phyloP scores from a whole-genome alignment of 208 protist genomes.

The Zelonia costaricensis region DNA sequence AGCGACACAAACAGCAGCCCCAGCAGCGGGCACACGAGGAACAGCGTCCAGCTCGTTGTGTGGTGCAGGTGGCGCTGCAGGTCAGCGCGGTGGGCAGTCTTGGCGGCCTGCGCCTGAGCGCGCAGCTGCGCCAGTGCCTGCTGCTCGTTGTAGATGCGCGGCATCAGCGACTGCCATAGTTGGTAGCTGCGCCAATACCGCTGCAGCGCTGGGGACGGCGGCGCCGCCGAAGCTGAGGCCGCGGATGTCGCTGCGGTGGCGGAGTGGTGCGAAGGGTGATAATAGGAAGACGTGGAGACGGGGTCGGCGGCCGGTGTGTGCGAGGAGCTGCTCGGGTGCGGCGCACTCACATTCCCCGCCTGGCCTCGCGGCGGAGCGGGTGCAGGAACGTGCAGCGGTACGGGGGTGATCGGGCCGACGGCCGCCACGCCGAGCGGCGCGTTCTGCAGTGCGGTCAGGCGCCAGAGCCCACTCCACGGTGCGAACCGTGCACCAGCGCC shows the following conservation, averaged over 20 bases:
- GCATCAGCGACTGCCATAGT: slow-evolving; percentile 13
- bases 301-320: no score
- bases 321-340: background rate
- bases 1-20: slow-evolving; percentile 25
- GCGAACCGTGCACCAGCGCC: background rate
- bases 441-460: background rate
- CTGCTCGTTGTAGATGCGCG: slow-evolving; percentile 11
- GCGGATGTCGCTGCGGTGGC: background rate
- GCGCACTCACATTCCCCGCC: no score
- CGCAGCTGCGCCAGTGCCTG: slow-evolving; percentile 9
- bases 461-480: slow-evolving; percentile 11
- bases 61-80: slow-evolving; percentile 16
- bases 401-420: no score
- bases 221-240: background rate
- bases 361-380: no score
- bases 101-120: slow-evolving; percentile 7
- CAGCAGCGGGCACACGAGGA: slow-evolving; percentile 33
- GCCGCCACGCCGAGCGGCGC: no score
- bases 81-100: slow-evolving; percentile 9
- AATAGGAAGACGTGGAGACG: no score
- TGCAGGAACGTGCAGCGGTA: no score
- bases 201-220: slow-evolving; percentile 7
- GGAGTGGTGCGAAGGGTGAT: no score
- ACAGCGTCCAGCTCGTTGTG: slow-evolving; percentile 25
- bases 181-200: slow-evolving; percentile 27